These are phyloP conservation scores for Trichoderma sp. DNA, from an alignment of 2,329 filamentous ascomycete species.

Conservation along the genomic window DNA sequence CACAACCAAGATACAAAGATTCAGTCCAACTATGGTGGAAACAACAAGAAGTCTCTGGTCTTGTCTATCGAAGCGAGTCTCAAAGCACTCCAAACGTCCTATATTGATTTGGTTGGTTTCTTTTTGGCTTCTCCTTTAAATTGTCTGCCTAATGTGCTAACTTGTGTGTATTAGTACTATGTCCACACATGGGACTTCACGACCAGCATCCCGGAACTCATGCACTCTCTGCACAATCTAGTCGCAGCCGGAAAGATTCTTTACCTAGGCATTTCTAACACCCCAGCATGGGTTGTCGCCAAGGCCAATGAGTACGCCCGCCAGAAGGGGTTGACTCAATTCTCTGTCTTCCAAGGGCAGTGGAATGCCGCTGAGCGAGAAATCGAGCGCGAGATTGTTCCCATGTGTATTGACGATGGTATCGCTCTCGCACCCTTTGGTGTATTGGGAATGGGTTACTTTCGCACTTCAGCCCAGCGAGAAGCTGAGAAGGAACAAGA, in stretches of 20 bases:
- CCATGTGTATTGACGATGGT: slow-evolving; percentile 40
- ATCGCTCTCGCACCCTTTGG: slow-evolving; percentile 54
- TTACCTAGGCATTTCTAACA: slow-evolving; percentile 40
- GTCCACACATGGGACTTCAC: slow-evolving; percentile 35
- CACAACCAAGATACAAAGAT: slow-evolving; percentile 28
- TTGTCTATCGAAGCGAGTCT: slow-evolving; percentile 47
- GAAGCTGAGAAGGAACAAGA: slow-evolving; percentile 9
- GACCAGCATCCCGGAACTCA: slow-evolving; percentile 35
- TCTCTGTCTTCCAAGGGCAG: slow-evolving; percentile 40
- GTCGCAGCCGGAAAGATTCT: slow-evolving; percentile 37
- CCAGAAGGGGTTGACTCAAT: slow-evolving; percentile 35
- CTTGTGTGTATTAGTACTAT: slow-evolving; percentile 1
- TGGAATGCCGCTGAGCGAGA: slow-evolving; percentile 37
- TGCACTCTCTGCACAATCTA: slow-evolving; percentile 36
- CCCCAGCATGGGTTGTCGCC: slow-evolving; percentile 41
- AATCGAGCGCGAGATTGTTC: slow-evolving; percentile 41
- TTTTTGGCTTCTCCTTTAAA: neutral
- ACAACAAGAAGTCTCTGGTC: slow-evolving; percentile 44
- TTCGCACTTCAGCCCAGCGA: slow-evolving; percentile 18
- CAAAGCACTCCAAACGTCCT: slow-evolving; percentile 45
- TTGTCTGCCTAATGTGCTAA: neutral
- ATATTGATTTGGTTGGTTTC: slow-evolving; percentile 36
- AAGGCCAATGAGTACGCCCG: slow-evolving; percentile 36
- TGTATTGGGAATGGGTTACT: slow-evolving; percentile 45
- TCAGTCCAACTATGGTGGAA: slow-evolving; percentile 45